A percentile compares a stretch with the other conserved stretches of the same genome.
Evolutionary conservation across 495 filamentous ascomycete genomes (phyloP).

Genomic region (Annulohypoxylon nitens): DNA sequence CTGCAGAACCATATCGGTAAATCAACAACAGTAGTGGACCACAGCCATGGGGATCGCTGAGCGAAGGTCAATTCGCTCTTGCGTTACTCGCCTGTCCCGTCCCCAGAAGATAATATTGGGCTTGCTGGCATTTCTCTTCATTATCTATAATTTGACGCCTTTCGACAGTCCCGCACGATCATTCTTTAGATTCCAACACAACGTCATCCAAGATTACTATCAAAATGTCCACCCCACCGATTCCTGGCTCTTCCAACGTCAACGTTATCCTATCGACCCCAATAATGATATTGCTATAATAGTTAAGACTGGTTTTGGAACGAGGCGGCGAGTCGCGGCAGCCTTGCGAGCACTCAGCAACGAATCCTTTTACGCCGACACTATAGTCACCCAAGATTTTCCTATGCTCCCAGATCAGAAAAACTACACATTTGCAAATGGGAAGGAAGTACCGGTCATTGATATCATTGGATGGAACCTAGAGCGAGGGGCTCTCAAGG

Average conservation of each 20-base stretch:
- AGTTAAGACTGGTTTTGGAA: conserved; percentile 63
- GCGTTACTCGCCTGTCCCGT: conserved; percentile 45
- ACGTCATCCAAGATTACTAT: conserved; percentile 44
- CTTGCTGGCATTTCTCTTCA: conserved; percentile 39
- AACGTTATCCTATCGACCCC: conserved; percentile 51
- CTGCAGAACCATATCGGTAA: conserved; percentile 16
- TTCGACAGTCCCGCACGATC: conserved; percentile 45
- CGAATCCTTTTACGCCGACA: conserved; percentile 48
- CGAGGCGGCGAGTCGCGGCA: conserved; percentile 52
- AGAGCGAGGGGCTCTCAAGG: conserved; percentile 41
- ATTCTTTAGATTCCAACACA: conserved; percentile 51
- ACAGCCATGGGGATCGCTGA: conserved; percentile 48
- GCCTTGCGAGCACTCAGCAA: conserved; percentile 55
- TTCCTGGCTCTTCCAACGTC: conserved; percentile 46
- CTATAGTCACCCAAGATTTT: conserved; percentile 60
- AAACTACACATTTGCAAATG: conserved; percentile 42
- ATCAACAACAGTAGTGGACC: conserved; percentile 18
- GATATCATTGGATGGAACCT: conserved; percentile 56
- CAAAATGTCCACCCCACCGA: conserved; percentile 50
- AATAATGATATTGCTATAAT: conserved; percentile 56
- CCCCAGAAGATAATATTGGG: conserved; percentile 47
- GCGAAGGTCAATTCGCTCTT: conserved; percentile 47
- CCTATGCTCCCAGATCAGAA: conserved; percentile 43
- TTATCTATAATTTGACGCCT: conserved; percentile 45
- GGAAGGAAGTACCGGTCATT: conserved; percentile 49